phyloP scores from a whole-genome alignment of 768 basidiomycete genomes.

The Sporobolomyces pararoseus region DNA sequence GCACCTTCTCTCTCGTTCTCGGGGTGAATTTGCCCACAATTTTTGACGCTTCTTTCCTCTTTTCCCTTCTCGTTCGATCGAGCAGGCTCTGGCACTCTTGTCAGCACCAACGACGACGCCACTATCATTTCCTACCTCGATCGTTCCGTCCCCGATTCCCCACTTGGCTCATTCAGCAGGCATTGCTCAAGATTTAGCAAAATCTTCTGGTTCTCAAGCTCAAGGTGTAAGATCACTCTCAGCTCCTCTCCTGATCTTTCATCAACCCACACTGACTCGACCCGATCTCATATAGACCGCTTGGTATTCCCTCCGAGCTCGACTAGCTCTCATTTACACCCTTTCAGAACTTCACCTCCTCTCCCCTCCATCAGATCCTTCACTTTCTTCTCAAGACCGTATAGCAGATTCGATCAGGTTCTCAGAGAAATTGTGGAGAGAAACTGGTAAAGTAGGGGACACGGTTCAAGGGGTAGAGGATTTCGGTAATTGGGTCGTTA shows the following conservation, averaged over 20 bases:
- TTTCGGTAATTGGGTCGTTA: slow-evolving; percentile 26
- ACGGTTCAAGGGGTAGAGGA: neutral
- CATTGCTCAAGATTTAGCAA: slow-evolving; percentile 38
- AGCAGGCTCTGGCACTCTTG: slow-evolving; percentile 35
- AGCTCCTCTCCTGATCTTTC: neutral
- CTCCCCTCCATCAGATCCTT: neutral
- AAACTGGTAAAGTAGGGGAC: neutral
- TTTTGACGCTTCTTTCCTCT: neutral
- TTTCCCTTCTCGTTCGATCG: neutral
- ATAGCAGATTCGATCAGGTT: slow-evolving; percentile 1
- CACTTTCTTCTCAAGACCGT: neutral
- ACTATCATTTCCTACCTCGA: slow-evolving; percentile 10
- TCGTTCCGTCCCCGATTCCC: neutral
- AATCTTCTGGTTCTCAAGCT: slow-evolving; percentile 9
- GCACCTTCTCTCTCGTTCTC: neutral
- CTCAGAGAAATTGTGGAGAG: slow-evolving; percentile 13
- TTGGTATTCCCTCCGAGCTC: slow-evolving; percentile 36
- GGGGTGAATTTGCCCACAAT: neutral
- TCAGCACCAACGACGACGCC: slow-evolving; percentile 16
- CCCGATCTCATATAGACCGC: slow-evolving; percentile 5
- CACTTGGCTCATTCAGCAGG: slow-evolving; percentile 27
- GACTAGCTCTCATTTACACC: slow-evolving; percentile 31
- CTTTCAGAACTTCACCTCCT: slow-evolving; percentile 5
- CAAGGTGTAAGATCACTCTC: slow-evolving; percentile 30
- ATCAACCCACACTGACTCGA: neutral